Conservation (phyloP, 2,329 filamentous ascomycete genomes). For the Stagonosporopsis tanaceti region DNA sequence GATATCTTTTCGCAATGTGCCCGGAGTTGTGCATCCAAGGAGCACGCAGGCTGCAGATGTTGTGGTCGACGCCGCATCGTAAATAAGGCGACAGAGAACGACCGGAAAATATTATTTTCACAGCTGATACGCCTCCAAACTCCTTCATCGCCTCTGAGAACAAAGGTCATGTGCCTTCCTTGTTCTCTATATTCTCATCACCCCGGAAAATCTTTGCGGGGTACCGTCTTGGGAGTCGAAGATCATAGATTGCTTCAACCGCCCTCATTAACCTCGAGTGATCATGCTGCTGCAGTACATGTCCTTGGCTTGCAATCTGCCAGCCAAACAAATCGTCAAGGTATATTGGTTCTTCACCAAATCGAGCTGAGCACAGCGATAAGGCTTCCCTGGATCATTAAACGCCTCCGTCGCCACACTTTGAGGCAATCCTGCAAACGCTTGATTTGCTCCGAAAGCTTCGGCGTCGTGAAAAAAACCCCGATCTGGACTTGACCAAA, state of each 20-base stretch:
- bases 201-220: constrained; percentile 20
- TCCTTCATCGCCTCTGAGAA: background rate
- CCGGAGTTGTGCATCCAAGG: no score
- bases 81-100: no score
- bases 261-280: background rate
- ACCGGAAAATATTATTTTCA: no score
- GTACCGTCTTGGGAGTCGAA: constrained; percentile 19
- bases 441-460: constrained; percentile 10
- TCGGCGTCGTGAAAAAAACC: background rate
- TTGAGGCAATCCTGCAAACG: constrained; percentile 5
- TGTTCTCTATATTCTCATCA: background rate
- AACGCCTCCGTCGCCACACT: constrained; percentile 4
- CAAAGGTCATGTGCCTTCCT: background rate
- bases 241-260: constrained; percentile 9
- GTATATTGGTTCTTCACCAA: background rate
- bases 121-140: no score
- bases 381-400: background rate
- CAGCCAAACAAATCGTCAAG: background rate
- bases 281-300: background rate
- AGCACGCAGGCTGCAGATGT: no score
- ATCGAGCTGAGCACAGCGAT: background rate
- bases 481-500: background rate
- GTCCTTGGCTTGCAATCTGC: constrained; percentile 4
- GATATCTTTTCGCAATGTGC: no score
- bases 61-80: no score